Evolutionary conservation across 306 rosid species (phyloP), one percentile per base, ranked within the genome.

Genomic region (Lablab purpureus): DNA sequence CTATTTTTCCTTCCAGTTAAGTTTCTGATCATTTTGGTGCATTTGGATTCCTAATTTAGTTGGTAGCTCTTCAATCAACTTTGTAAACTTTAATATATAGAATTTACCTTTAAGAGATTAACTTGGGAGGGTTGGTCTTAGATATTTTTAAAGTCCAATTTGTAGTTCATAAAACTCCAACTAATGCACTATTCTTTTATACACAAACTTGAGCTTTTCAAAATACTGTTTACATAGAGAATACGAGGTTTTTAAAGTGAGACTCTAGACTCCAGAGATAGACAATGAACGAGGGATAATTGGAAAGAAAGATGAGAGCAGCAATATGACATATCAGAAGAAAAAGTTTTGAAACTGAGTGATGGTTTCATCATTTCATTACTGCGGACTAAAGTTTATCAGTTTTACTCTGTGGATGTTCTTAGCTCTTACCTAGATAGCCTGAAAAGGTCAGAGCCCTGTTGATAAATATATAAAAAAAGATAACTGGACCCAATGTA

Each of bases 181-280:
- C 43, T 10, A 17, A 70, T 70, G 34, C 4, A 34, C 40, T 40
- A 37, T 17, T 55, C 22, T 14, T 56, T 73, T 22, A 25, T 37
- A 21, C n/a, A 37, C 45, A 73, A 55, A 73, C 49, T 6, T 22
- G 73, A 47, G 30, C 18, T 22, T 71, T 71, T 46, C 62, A 75
- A 46, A 63, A 25, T 25, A 25, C 28, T 25, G 28, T 25, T 25
- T 25, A 25, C 28, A 25, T 25, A 25, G 28, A 25, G 28, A 25
- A 25, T 25, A 25, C 28, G 28, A 25, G 28, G 28, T 25, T 25
- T 25, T 2, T 25, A 25, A 25, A 1, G 17, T 18, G 75, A 71
- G 62, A n/a, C 45, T 49, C 18, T n/a, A 43, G 40, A 19, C 21
- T 46, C 25, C 25, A 69, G 63, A 28, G 25, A 56, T 25, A 59